phyloP scores from a whole-genome alignment of 176 grass and related monocot genomes.

The Musa beccarii region DNA sequence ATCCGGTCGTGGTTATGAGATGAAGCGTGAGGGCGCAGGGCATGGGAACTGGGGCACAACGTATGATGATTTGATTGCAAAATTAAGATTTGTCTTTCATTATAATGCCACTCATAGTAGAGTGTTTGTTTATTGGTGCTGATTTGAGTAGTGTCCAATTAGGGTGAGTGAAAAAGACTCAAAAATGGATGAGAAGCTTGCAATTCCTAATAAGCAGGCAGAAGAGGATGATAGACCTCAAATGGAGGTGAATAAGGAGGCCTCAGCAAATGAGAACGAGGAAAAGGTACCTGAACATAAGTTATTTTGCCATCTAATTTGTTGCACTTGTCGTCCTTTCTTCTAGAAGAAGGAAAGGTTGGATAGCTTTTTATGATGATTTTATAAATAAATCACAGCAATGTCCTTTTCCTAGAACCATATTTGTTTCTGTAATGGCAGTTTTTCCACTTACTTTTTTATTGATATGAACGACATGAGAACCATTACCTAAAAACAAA shows the following conservation, averaged over 20 bases:
- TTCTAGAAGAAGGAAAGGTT: not conserved
- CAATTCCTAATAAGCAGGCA: not conserved
- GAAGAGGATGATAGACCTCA: not conserved
- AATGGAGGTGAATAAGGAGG: conserved; percentile 7
- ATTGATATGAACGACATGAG: too few relatives aligned
- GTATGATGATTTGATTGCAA: conserved; percentile 7
- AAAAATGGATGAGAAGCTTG: not conserved
- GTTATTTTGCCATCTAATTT: not conserved
- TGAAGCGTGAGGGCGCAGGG: conserved; percentile 4
- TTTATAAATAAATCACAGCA: too few relatives aligned
- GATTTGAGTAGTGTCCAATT: not conserved
- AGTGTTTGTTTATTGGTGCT: not conserved
- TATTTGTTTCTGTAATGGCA: too few relatives aligned
- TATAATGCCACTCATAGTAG: not conserved
- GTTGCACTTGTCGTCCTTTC: too few relatives aligned
- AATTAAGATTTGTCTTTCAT: not conserved
- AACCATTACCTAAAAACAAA: too few relatives aligned
- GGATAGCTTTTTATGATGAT: too few relatives aligned
- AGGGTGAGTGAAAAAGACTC: not conserved
- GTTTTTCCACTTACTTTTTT: too few relatives aligned
- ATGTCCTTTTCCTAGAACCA: too few relatives aligned
- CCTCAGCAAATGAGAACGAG: not conserved
- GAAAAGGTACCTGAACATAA: conserved; percentile 12
- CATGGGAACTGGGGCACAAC: conserved; percentile 12
- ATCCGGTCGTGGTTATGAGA: conserved; percentile 8